Conservation (phyloP, 73 alveolate species). For the Halteria grandinella region DNA sequence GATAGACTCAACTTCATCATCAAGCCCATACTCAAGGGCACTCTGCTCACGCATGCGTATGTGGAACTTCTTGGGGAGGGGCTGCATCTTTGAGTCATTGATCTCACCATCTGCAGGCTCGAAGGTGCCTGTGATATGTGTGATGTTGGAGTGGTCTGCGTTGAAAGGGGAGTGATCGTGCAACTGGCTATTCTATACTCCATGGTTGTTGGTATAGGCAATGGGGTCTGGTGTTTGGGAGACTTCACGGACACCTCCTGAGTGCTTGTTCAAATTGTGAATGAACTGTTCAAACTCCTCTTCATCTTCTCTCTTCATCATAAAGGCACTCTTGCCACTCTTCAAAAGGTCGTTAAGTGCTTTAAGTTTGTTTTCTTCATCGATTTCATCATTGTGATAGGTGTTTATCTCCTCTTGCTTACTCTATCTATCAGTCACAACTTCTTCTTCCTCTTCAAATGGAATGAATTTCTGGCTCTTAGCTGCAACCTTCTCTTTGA, state of each 20-base stretch:
- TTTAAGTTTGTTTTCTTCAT: constrained; percentile 12
- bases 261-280: no score
- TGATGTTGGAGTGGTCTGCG: background rate
- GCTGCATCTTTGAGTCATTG: background rate
- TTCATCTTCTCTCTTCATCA: constrained; percentile 4
- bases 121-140: background rate
- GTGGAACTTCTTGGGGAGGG: background rate
- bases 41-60: no score
- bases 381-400: background rate
- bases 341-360: constrained; percentile 32
- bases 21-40: no score
- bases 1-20: no score
- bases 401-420: background rate
- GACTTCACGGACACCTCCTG: constrained; percentile 7
- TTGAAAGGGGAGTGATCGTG: background rate
- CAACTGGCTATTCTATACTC: background rate
- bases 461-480: background rate
- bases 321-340: constrained; percentile 17
- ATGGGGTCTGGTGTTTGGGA: background rate
- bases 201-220: background rate
- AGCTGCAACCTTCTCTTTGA: background rate
- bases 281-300: constrained; percentile 48
- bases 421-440: background rate
- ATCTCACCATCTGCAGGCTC: background rate
- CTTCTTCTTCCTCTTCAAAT: background rate